Evolutionary conservation across 805 yeast genomes (phyloP).

Genomic region (Metschnikowia colocasiae): DNA sequence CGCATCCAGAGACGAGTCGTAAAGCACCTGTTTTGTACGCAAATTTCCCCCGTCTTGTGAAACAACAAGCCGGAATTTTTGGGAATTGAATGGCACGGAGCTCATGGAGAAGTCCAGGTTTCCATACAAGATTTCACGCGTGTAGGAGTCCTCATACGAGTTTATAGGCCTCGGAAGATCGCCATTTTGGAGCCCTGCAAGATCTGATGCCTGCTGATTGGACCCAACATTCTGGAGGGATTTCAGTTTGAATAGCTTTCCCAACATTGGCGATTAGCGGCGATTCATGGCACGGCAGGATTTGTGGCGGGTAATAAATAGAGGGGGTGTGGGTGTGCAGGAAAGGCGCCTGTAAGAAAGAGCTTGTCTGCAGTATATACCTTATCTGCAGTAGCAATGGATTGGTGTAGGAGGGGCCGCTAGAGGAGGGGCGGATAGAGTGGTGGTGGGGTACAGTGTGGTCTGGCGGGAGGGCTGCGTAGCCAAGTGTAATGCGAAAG

Average conservation of each 20-base stretch:
- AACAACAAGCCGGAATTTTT: conserved; percentile 41
- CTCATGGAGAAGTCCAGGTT: conserved; percentile 21
- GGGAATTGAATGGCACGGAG: conserved; percentile 22
- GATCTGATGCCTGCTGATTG: not conserved
- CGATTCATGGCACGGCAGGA: conserved; percentile 1
- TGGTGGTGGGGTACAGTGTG: not conserved
- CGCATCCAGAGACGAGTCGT: conserved; percentile 38
- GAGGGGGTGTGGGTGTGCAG: not conserved
- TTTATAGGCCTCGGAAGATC: conserved; percentile 10
- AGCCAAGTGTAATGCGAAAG: not conserved
- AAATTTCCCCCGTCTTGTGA: conserved; percentile 51
- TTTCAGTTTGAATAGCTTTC: conserved; percentile 34
- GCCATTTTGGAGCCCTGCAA: not conserved
- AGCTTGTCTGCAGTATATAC: not conserved
- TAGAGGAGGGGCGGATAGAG: not conserved
- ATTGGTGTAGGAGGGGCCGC: not conserved
- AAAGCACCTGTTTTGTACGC: conserved; percentile 46
- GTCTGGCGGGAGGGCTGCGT: not conserved
- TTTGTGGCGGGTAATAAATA: not conserved
- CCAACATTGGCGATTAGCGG: conserved; percentile 27
- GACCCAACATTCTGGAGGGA: conserved; percentile 15
- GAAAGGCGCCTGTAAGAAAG: not conserved
- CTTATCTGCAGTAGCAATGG: not conserved
- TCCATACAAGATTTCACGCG: conserved; percentile 47
- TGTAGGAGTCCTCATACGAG: conserved; percentile 43